Conservation (phyloP, 192 early-diverging fungal genomes). For the Linnemannia zychae region DNA sequence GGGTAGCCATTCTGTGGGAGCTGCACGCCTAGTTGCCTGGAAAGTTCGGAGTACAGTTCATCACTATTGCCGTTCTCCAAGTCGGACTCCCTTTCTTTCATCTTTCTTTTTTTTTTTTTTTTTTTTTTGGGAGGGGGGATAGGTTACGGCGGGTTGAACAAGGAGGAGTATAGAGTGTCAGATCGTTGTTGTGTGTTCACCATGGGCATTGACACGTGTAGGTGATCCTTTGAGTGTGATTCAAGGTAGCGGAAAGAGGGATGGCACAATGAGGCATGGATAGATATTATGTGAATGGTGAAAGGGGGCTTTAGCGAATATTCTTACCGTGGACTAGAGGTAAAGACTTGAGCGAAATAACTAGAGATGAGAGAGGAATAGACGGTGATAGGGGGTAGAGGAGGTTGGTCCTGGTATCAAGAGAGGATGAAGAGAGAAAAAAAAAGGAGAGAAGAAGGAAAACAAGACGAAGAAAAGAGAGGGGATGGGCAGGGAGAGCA, state of each 20-base stretch:
- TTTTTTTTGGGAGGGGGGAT: too few species aligned
- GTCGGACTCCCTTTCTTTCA: conserved; percentile 35
- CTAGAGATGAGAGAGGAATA: background rate
- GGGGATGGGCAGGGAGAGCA: background rate
- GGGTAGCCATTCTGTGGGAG: conserved; percentile 29
- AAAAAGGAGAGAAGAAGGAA: background rate
- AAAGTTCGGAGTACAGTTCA: conserved; percentile 42
- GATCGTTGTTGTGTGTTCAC: background rate
- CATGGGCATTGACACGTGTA: background rate
- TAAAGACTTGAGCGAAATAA: background rate
- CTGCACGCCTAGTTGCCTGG: conserved; percentile 37
- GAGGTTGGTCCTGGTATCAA: background rate
- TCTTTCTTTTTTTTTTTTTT: too few species aligned
- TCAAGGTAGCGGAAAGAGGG: background rate
- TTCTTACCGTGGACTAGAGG: background rate
- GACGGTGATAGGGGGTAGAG: background rate
- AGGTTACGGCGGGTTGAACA: too few species aligned
- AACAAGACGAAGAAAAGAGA: background rate
- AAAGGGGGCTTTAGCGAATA: background rate
- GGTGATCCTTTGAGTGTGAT: background rate
- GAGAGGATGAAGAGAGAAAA: background rate
- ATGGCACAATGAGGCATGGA: background rate
- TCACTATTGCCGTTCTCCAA: conserved; percentile 52
- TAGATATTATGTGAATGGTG: background rate
- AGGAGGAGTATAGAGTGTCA: background rate